These are phyloP conservation scores for Curvularia sp. DNA, from an alignment of 2,329 filamentous ascomycete genomes.

Conservation along the genomic window DNA sequence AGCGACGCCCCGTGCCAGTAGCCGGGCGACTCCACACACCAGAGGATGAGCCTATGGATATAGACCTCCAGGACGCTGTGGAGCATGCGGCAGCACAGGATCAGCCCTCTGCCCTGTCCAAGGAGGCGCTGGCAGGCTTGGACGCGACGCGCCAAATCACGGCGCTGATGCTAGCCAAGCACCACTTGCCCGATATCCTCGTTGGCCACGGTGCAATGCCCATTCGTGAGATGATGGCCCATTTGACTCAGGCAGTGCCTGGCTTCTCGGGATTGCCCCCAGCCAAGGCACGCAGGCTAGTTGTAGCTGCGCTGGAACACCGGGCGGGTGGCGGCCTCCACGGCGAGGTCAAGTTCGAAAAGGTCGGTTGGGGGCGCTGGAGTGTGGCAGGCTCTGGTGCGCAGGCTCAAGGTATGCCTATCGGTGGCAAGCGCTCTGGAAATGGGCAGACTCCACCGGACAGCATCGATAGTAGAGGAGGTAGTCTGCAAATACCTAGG, in stretches of 20 bases:
- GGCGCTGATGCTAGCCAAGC: constrained; percentile 81
- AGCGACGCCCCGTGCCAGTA: constrained; percentile 66
- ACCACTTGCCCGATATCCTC: constrained; percentile 89
- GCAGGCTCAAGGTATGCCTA: constrained; percentile 59
- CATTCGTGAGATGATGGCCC: constrained; percentile 94
- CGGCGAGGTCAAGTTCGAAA: constrained; percentile 84
- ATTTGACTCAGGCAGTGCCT: constrained; percentile 89
- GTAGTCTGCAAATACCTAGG: constrained; percentile 58
- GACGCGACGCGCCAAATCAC: constrained; percentile 86
- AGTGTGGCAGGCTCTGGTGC: constrained; percentile 65
- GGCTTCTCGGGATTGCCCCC: constrained; percentile 90
- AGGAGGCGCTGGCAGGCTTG: constrained; percentile 61
- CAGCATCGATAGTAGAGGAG: constrained; percentile 53
- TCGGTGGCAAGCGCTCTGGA: constrained; percentile 44
- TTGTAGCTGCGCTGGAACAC: constrained; percentile 90
- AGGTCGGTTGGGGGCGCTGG: constrained; percentile 98
- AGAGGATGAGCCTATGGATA: constrained; percentile 70
- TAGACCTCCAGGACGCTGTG: constrained; percentile 78
- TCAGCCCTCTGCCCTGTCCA: constrained; percentile 55
- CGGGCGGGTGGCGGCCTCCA: constrained; percentile 67
- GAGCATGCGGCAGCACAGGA: constrained; percentile 59
- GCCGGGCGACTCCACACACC: constrained; percentile 57
- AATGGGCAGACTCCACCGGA: constrained; percentile 58
- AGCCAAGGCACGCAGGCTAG: constrained; percentile 86
- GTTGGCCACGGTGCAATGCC: constrained; percentile 88